These are phyloP conservation scores for Pseudogymnoascus sp. DNA, from an alignment of 2,329 filamentous ascomycete species.

Conservation along the genomic window DNA sequence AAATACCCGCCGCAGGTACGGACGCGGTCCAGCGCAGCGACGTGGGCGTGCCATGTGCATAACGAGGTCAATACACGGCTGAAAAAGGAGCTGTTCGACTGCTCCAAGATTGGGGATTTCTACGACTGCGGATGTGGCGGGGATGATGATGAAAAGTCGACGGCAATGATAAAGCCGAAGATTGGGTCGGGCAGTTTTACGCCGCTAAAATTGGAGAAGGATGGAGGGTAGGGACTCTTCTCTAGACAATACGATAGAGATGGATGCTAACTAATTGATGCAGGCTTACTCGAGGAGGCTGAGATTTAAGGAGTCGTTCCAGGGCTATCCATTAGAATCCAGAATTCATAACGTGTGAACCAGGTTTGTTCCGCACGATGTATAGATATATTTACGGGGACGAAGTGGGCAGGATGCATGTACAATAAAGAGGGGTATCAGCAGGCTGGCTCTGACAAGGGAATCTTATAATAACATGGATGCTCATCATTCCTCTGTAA, in stretches of 20 bases:
- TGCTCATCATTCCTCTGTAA: conserved; percentile 1
- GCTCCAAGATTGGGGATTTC: conserved; percentile 60
- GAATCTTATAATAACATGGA: background rate
- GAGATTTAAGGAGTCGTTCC: background rate
- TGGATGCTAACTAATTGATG: background rate
- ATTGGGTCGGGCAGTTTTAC: conserved; percentile 27
- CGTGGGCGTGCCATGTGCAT: conserved; percentile 62
- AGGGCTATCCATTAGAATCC: background rate
- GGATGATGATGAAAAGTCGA: conserved; percentile 42
- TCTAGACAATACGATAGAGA: conserved; percentile 20
- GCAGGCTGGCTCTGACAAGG: background rate
- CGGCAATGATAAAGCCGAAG: conserved; percentile 25
- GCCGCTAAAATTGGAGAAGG: conserved; percentile 26
- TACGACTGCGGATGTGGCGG: conserved; percentile 67
- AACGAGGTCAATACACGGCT: conserved; percentile 60
- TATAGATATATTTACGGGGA: background rate
- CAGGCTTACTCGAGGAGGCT: background rate
- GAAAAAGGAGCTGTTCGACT: conserved; percentile 56
- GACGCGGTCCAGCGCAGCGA: conserved; percentile 54
- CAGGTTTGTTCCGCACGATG: background rate
- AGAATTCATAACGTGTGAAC: background rate
- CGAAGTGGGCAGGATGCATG: background rate
- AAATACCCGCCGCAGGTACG: conserved; percentile 60
- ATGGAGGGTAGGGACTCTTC: conserved; percentile 22
- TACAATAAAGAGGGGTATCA: background rate